Percentiles rank a stretch among this genome's conserved stretches.
Evolutionary conservation across 2,329 filamentous ascomycete species (phyloP).

Genomic region (Periconia macrospinosa): DNA sequence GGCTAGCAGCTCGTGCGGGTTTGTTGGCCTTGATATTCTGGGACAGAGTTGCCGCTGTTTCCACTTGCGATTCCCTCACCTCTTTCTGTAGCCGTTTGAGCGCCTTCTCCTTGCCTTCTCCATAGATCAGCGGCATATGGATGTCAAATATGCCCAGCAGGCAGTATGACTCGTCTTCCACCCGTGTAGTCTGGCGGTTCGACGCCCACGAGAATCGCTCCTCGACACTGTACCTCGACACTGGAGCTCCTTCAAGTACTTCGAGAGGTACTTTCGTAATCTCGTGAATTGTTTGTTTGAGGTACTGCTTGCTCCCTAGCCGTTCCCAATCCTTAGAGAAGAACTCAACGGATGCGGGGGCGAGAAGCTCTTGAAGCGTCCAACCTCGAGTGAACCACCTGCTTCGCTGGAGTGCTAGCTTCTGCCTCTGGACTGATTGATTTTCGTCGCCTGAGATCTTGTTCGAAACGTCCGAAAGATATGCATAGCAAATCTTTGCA

Average conservation of each 20-base stretch:
- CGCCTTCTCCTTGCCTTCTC: slow-evolving; percentile 11
- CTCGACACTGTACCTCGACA: too few species aligned
- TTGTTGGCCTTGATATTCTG: background rate
- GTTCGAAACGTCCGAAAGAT: slow-evolving; percentile 5
- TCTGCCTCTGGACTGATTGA: slow-evolving; percentile 4
- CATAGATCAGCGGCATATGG: slow-evolving; percentile 7
- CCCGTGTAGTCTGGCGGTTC: slow-evolving; percentile 13
- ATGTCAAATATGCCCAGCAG: slow-evolving; percentile 19
- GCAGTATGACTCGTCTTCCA: slow-evolving; percentile 10
- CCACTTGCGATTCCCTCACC: background rate
- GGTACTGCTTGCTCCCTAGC: slow-evolving; percentile 11
- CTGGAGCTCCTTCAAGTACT: slow-evolving; percentile 1
- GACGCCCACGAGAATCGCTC: slow-evolving; percentile 9
- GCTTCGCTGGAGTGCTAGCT: slow-evolving; percentile 13
- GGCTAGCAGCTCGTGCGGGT: slow-evolving; percentile 15
- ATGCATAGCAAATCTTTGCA: slow-evolving; percentile 5
- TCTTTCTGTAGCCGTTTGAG: slow-evolving; percentile 11
- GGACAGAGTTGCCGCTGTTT: background rate
- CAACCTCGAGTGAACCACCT: too few species aligned
- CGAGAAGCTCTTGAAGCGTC: slow-evolving; percentile 11
- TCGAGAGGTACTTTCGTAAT: slow-evolving; percentile 11
- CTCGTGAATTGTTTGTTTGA: slow-evolving; percentile 9
- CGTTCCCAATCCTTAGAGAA: slow-evolving; percentile 6
- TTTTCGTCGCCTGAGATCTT: too few species aligned
- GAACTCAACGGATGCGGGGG: slow-evolving; percentile 15